A percentile compares a stretch with the other conserved stretches of the same genome.
These are phyloP conservation scores for Paradendryphiella salina DNA, from an alignment of 2,329 filamentous ascomycete genomes.

Conservation along the genomic window DNA sequence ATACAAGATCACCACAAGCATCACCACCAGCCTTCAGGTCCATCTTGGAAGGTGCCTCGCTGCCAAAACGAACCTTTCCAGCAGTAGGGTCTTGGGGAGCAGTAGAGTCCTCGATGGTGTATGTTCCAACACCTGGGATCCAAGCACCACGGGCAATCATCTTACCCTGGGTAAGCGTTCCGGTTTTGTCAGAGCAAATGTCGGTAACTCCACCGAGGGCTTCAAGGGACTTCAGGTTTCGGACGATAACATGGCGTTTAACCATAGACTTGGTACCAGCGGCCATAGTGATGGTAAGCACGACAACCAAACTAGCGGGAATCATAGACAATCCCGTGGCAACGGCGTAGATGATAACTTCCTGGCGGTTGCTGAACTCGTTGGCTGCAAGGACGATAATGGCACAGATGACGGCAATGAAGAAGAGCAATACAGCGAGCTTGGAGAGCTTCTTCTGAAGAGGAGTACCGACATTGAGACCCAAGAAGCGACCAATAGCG, in stretches of 20 bases:
- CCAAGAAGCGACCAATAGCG: slow-evolving; percentile 44
- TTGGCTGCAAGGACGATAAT: slow-evolving; percentile 45
- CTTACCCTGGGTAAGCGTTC: slow-evolving; percentile 43
- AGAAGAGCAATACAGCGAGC: slow-evolving; percentile 35
- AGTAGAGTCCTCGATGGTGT: slow-evolving; percentile 43
- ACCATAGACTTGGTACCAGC: slow-evolving; percentile 45
- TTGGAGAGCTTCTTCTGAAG: slow-evolving; percentile 45
- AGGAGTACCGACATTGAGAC: slow-evolving; percentile 46
- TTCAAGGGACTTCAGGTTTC: slow-evolving; percentile 44
- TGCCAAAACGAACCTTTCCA: slow-evolving; percentile 35
- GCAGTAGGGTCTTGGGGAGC: slow-evolving; percentile 42
- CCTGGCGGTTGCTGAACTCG: slow-evolving; percentile 43
- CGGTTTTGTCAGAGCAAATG: slow-evolving; percentile 43
- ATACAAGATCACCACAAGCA: slow-evolving; percentile 16
- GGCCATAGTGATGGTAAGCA: slow-evolving; percentile 47
- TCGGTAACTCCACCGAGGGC: slow-evolving; percentile 45
- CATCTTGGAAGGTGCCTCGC: slow-evolving; percentile 31
- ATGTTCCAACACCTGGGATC: slow-evolving; percentile 45
- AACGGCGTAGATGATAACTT: slow-evolving; percentile 46
- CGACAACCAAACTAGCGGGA: slow-evolving; percentile 42
- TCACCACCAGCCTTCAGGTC: slow-evolving; percentile 29
- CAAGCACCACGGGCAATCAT: slow-evolving; percentile 47
- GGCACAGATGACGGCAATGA: slow-evolving; percentile 20
- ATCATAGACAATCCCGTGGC: slow-evolving; percentile 46
- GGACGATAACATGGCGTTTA: slow-evolving; percentile 42